These are phyloP conservation scores for Exserohilum turcica DNA, from an alignment of 2,329 filamentous ascomycete species.

Conservation along the genomic window DNA sequence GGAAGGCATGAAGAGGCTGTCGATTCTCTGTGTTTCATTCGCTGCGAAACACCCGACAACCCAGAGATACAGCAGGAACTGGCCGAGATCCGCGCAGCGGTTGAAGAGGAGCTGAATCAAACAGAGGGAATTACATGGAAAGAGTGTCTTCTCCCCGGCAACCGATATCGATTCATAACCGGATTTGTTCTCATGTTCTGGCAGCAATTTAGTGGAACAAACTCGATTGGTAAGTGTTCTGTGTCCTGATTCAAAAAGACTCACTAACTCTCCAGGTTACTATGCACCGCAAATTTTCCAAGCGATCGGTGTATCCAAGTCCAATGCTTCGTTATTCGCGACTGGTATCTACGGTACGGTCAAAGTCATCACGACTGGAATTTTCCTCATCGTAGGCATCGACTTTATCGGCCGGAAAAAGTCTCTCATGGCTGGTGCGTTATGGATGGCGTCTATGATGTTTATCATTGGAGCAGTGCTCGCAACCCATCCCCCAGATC, in stretches of 20 bases:
- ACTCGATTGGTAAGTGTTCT: constrained; percentile 58
- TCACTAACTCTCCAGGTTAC: constrained; percentile 56
- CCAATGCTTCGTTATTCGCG: constrained; percentile 11
- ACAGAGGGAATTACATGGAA: constrained; percentile 50
- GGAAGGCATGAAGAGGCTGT: constrained; percentile 54
- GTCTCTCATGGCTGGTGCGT: constrained; percentile 68
- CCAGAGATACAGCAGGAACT: constrained; percentile 58
- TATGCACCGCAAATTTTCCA: constrained; percentile 75
- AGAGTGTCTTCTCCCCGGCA: constrained; percentile 64
- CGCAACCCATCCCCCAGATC: constrained; percentile 49
- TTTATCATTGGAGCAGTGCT: constrained; percentile 68
- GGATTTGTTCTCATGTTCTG: constrained; percentile 77
- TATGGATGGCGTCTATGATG: constrained; percentile 67
- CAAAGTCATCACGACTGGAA: constrained; percentile 69
- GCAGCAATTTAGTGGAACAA: constrained; percentile 79
- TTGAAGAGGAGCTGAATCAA: constrained; percentile 73
- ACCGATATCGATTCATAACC: constrained; percentile 64
- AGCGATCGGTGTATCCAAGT: constrained; percentile 64
- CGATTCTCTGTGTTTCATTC: constrained; percentile 60
- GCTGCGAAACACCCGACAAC: constrained; percentile 9
- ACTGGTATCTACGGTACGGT: constrained; percentile 71
- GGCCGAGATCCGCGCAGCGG: constrained; percentile 69
- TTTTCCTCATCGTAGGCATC: constrained; percentile 73
- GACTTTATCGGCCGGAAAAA: constrained; percentile 67
- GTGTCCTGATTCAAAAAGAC: background rate